Evolutionary conservation across 2,329 filamentous ascomycete genomes (phyloP).

Genomic region (Tolypocladium album): DNA sequence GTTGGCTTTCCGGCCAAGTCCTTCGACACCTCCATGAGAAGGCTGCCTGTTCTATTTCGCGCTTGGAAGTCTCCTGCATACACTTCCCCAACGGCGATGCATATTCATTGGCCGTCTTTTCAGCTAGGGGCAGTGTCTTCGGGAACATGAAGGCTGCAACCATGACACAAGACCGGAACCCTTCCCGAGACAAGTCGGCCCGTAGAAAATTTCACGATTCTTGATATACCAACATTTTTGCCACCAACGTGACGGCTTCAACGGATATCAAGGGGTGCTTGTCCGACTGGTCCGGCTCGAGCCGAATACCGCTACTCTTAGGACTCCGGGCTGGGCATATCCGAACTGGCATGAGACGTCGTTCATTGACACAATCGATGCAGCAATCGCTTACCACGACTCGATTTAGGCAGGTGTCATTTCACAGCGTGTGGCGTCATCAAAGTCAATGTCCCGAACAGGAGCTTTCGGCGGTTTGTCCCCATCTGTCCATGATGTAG

Average conservation of each 20-base stretch:
- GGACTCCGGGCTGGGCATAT: neutral
- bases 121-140: too few relatives aligned
- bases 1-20: too few relatives aligned
- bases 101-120: too few relatives aligned
- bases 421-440: neutral
- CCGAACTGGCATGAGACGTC: neutral
- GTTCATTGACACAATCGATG: neutral
- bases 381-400: neutral
- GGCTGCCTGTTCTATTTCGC: too few relatives aligned
- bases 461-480: neutral
- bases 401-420: neutral
- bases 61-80: too few relatives aligned
- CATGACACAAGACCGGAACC: too few relatives aligned
- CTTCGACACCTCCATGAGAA: too few relatives aligned
- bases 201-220: neutral
- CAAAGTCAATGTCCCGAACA: too few relatives aligned
- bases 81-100: too few relatives aligned
- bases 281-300: neutral
- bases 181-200: neutral
- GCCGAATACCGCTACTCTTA: neutral
- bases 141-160: too few relatives aligned
- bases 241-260: neutral
- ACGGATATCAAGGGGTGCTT: neutral
- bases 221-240: neutral
- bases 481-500: neutral